Percentiles rank a stretch among this genome's conserved stretches.
Evolutionary conservation across 306 rosid genomes (phyloP).

Genomic region (Pterocarpus santalinus): DNA sequence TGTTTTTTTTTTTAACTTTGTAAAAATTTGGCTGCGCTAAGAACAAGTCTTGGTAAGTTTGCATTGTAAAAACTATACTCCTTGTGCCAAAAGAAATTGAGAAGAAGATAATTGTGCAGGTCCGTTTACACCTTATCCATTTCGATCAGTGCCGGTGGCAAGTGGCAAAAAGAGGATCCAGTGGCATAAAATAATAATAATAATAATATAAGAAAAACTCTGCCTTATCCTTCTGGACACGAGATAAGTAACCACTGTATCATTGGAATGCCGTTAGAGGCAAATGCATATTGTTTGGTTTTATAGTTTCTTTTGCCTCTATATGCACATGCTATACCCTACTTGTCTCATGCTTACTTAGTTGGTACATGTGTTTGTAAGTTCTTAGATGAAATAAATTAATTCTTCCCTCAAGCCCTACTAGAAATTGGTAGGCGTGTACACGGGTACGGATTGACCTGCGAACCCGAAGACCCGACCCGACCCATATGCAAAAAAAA

Average conservation of each 20-base stretch:
- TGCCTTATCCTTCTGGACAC: not conserved
- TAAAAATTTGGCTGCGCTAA: not conserved
- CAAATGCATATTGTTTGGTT: not conserved
- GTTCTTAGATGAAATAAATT: no score
- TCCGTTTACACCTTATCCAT: conserved; percentile 36
- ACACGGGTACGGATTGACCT: no score
- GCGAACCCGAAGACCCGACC: no score
- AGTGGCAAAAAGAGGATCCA: conserved; percentile 14
- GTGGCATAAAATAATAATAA: not conserved
- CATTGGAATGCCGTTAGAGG: conserved; percentile 5
- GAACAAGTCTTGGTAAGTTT: not conserved
- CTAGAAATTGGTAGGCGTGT: no score
- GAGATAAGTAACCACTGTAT: conserved; percentile 4
- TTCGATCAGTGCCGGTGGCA: conserved; percentile 11
- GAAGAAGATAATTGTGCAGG: conserved; percentile 3
- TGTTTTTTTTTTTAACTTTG: not conserved
- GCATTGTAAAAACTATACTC: not conserved
- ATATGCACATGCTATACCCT: not conserved
- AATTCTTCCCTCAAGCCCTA: no score
- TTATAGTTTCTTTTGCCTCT: not conserved
- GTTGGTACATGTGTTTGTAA: no score
- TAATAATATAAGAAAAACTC: not conserved
- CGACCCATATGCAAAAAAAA: no score
- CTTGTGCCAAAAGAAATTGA: not conserved
- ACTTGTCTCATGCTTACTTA: not conserved